Percentiles rank a stretch among this genome's conserved stretches.
Conservation (phyloP, 495 filamentous ascomycete genomes). For the Podospora bellae-mahoneyi region DNA sequence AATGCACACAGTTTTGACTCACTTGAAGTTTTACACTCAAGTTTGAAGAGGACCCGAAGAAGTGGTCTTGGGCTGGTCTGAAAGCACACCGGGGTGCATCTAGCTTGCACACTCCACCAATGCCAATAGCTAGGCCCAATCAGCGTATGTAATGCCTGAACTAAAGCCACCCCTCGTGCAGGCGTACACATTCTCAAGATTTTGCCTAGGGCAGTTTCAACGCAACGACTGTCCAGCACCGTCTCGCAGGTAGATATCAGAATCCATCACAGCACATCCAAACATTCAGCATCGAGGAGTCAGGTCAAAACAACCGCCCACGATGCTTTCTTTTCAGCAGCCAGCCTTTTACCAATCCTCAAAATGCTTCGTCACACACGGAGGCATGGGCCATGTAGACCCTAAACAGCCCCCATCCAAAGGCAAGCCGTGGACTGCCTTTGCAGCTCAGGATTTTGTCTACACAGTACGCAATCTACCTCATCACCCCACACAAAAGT, state of each 20-base stretch:
- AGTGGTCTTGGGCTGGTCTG: constrained; percentile 17
- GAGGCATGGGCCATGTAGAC: constrained; percentile 62
- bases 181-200: neutral
- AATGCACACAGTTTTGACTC: neutral
- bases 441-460: constrained; percentile 66
- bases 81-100: neutral
- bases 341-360: constrained; percentile 54
- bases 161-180: neutral
- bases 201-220: neutral
- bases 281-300: neutral
- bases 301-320: neutral
- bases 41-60: constrained; percentile 4
- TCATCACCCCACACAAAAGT: neutral
- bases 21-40: constrained; percentile 1
- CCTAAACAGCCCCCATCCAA: constrained; percentile 66
- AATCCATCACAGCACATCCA: neutral
- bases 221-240: neutral
- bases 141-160: neutral
- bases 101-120: neutral
- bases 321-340: constrained; percentile 58
- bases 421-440: constrained; percentile 67
- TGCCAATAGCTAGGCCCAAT: neutral
- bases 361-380: constrained; percentile 75
- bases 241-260: neutral
- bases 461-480: constrained; percentile 56